A percentile compares a stretch with the other conserved stretches of the same genome.
phyloP scores from a whole-genome alignment of 163 green algal genomes.

The Scenedesmus sp. region DNA sequence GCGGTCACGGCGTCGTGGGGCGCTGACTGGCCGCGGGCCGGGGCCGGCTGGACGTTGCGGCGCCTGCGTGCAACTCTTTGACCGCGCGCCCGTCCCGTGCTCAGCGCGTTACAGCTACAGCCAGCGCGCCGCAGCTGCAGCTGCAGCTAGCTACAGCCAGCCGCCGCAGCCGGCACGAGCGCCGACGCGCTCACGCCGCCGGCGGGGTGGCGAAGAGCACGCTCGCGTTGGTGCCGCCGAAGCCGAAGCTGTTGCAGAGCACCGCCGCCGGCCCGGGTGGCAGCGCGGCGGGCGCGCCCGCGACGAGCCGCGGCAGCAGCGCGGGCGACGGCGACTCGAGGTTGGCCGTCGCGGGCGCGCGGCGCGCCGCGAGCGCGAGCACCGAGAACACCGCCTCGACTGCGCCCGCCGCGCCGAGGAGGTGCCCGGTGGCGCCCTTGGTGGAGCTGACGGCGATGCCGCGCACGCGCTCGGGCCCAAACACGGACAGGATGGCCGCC shows the following conservation, averaged over 20 bases:
- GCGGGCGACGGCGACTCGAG: constrained; percentile 64
- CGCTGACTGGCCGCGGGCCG: no score
- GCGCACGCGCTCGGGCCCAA: constrained; percentile 54
- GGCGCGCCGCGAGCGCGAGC: constrained; percentile 72
- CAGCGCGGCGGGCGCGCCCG: background rate
- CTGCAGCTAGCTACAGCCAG: no score
- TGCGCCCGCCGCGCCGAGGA: constrained; percentile 94
- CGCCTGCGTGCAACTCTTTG: no score
- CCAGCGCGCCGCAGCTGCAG: no score
- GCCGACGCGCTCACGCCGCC: no score
- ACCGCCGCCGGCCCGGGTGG: constrained; percentile 54
- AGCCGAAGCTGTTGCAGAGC: constrained; percentile 95
- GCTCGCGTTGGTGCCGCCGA: constrained; percentile 91
- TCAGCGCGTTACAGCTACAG: no score
- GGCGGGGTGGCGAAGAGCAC: constrained; percentile 76
- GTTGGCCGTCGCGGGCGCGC: constrained; percentile 85
- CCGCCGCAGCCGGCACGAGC: no score
- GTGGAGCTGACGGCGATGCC: constrained; percentile 80
- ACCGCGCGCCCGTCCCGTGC: no score
- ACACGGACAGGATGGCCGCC: constrained; percentile 77
- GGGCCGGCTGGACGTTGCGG: no score
- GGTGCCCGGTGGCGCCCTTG: constrained; percentile 93
- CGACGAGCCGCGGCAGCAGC: constrained; percentile 56
- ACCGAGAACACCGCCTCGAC: constrained; percentile 86
- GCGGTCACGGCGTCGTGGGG: no score